Percentiles rank a stretch among this genome's conserved stretches.
These are phyloP conservation scores for Cinchona pubescens DNA, from an alignment of 257 asterid genomes.

Conservation along the genomic window DNA sequence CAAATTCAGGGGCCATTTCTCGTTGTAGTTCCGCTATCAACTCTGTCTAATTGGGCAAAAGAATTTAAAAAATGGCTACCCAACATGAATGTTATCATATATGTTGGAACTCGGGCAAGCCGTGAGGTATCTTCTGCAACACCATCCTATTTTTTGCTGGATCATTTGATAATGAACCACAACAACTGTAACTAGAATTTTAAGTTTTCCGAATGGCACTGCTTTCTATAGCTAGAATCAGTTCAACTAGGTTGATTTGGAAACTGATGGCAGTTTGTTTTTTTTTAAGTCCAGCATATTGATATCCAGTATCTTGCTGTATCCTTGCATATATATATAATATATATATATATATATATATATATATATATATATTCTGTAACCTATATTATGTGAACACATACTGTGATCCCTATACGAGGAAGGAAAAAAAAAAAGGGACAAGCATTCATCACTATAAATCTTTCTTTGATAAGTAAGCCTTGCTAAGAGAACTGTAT, in stretches of 20 bases:
- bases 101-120: conserved; percentile 96
- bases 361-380: neutral
- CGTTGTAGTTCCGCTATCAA: conserved; percentile 94
- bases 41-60: conserved; percentile 98
- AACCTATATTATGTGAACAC: neutral
- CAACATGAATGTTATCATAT: conserved; percentile 73
- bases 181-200: no score
- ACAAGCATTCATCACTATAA: neutral
- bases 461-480: no score
- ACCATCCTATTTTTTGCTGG: neutral
- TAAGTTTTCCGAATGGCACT: no score
- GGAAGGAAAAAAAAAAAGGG: neutral
- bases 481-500: neutral
- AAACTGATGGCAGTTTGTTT: neutral
- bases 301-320: no score
- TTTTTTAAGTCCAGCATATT: neutral
- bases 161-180: no score
- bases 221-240: no score
- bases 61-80: conserved; percentile 98
- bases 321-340: neutral
- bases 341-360: no score
- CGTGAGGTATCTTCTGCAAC: conserved; percentile 62
- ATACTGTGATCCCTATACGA: neutral
- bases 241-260: neutral
- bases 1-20: conserved; percentile 96